Percentiles rank a stretch among this genome's conserved stretches.
phyloP scores from a whole-genome alignment of 164 flowering plant species.

The Platanus orientalis region DNA sequence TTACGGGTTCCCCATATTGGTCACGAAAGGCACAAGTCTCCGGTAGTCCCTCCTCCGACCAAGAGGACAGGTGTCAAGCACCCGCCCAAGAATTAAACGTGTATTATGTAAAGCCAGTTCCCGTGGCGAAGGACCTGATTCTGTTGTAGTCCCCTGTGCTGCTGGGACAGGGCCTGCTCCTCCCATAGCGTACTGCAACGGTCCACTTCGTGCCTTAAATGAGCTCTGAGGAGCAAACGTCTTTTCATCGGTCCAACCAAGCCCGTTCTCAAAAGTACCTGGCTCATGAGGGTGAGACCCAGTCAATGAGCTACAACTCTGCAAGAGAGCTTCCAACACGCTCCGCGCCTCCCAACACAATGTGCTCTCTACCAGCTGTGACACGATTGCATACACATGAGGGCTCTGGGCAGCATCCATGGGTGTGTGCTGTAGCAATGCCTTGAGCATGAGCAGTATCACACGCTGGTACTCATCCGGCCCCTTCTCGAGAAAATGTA shows the following conservation, averaged over 20 bases:
- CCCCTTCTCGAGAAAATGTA: conserved; percentile 84
- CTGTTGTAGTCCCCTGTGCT: conserved; percentile 39
- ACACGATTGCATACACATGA: conserved; percentile 93
- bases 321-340: conserved; percentile 91
- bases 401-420: conserved; percentile 98
- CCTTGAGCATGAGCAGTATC: conserved; percentile 86
- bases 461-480: conserved; percentile 93
- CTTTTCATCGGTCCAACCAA: conserved; percentile 56
- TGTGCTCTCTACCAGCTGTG: conserved; percentile 94
- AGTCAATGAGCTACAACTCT: conserved; percentile 78
- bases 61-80: conserved; percentile 72
- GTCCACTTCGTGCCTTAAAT: conserved; percentile 89
- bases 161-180: conserved; percentile 21
- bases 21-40: conserved; percentile 86
- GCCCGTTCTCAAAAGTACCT: conserved; percentile 58
- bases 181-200: conserved; percentile 55
- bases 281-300: conserved; percentile 61
- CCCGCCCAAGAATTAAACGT: conserved; percentile 81
- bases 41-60: conserved; percentile 89
- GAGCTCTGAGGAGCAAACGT: conserved; percentile 70
- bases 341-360: conserved; percentile 94
- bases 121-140: conserved; percentile 51
- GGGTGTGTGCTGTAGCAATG: conserved; percentile 96
- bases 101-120: conserved; percentile 92
- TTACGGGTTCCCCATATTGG: conserved; percentile 31